phyloP scores from a whole-genome alignment of 331 rosid genomes.

The Rhamnella rubrinervis region DNA sequence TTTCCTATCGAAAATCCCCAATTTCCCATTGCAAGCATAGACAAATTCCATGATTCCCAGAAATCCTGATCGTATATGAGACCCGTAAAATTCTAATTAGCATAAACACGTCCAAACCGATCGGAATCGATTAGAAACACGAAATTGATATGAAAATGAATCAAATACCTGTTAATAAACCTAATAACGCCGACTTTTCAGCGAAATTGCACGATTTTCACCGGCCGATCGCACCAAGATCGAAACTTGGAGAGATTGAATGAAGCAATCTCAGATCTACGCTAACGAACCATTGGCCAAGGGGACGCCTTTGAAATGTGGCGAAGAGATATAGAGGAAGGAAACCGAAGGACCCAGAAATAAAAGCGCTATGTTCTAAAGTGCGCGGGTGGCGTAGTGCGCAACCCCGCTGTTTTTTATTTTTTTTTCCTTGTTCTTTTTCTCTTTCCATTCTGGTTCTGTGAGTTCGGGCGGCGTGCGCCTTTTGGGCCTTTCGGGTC shows the following conservation, averaged over 20 bases:
- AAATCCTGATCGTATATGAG: neutral
- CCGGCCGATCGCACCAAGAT: neutral
- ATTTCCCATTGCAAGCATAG: neutral
- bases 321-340: constrained; percentile 20
- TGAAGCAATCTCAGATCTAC: constrained; percentile 14
- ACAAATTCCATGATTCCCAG: neutral
- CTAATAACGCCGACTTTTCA: neutral
- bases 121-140: neutral
- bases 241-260: neutral
- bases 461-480: neutral
- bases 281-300: constrained; percentile 6
- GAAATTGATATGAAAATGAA: neutral
- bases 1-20: neutral
- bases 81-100: neutral
- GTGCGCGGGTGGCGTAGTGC: constrained; percentile 30
- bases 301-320: neutral
- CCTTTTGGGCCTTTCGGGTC: too few species aligned
- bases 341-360: constrained; percentile 36
- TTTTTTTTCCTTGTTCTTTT: neutral
- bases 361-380: constrained; percentile 14
- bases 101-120: neutral
- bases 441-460: neutral
- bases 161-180: constrained; percentile 9
- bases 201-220: constrained; percentile 5
- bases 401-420: constrained; percentile 2